These are phyloP conservation scores for Coleophoma cylindrospora DNA, from an alignment of 2,329 filamentous ascomycete genomes.

Conservation along the genomic window DNA sequence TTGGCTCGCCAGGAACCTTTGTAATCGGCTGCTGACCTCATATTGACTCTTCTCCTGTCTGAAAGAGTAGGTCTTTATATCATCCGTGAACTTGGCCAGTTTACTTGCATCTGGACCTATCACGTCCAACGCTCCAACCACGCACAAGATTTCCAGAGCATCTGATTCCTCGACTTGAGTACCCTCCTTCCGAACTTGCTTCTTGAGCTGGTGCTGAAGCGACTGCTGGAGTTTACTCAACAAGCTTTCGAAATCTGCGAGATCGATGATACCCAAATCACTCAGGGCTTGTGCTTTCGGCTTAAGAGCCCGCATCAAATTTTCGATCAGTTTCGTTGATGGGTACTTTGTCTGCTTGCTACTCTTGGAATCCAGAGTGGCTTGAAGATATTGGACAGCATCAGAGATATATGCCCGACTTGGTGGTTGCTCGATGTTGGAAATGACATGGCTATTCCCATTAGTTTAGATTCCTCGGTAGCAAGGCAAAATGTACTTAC, in stretches of 20 bases:
- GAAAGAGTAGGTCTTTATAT: slow-evolving; percentile 1
- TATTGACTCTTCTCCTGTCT: too few species aligned
- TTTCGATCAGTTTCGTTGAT: slow-evolving; percentile 15
- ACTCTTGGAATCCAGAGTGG: slow-evolving; percentile 11
- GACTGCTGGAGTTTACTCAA: slow-evolving; percentile 10
- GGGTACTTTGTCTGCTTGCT: slow-evolving; percentile 12
- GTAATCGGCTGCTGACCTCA: slow-evolving; percentile 12
- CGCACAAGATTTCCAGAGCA: slow-evolving; percentile 12
- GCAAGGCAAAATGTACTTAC: slow-evolving; percentile 9
- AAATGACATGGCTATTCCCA: slow-evolving; percentile 14
- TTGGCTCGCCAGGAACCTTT: slow-evolving; percentile 16
- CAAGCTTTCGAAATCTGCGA: slow-evolving; percentile 9
- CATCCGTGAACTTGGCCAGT: slow-evolving; percentile 8
- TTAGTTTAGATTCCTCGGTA: slow-evolving; percentile 4
- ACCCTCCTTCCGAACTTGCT: slow-evolving; percentile 8
- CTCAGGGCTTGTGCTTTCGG: slow-evolving; percentile 11
- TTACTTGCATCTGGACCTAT: slow-evolving; percentile 9
- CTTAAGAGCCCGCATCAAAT: slow-evolving; percentile 11
- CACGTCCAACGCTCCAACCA: slow-evolving; percentile 18
- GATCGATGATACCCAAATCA: slow-evolving; percentile 14
- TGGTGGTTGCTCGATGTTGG: slow-evolving; percentile 21
- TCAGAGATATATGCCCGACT: slow-evolving; percentile 18
- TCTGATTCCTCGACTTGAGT: slow-evolving; percentile 4
- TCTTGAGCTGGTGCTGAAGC: slow-evolving; percentile 15
- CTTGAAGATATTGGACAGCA: slow-evolving; percentile 16